These are phyloP conservation scores for Glonium stellatum DNA, from an alignment of 495 filamentous ascomycete species.

Conservation along the genomic window DNA sequence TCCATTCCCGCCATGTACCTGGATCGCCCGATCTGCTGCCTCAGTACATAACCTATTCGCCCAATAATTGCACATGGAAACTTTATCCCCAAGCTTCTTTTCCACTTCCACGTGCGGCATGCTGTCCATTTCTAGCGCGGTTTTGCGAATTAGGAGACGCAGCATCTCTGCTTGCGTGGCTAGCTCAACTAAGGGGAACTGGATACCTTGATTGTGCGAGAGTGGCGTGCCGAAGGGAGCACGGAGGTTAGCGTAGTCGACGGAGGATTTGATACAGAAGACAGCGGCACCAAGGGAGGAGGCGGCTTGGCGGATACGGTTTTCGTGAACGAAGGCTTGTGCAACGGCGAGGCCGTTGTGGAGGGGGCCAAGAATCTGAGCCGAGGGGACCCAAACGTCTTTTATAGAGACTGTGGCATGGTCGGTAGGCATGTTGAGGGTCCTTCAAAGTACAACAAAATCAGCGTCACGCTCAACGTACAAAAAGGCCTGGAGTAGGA, in stretches of 20 bases:
- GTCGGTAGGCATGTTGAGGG: constrained; percentile 57
- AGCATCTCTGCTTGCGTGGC: constrained; percentile 55
- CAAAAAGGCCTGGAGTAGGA: too few species aligned
- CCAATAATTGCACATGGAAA: constrained; percentile 60
- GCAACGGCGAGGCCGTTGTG: constrained; percentile 49
- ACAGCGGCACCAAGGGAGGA: constrained; percentile 50
- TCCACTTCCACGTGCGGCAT: constrained; percentile 48
- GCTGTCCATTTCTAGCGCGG: constrained; percentile 52
- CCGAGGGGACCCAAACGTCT: constrained; percentile 44
- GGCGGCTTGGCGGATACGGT: constrained; percentile 54
- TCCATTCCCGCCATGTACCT: constrained; percentile 49
- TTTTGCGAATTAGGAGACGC: constrained; percentile 51
- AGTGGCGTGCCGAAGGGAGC: constrained; percentile 51
- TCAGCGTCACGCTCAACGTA: too few species aligned
- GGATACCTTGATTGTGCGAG: constrained; percentile 52
- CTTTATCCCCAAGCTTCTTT: constrained; percentile 47
- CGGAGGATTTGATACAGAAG: constrained; percentile 49
- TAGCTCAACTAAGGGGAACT: constrained; percentile 55
- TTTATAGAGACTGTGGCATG: constrained; percentile 49
- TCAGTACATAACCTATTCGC: constrained; percentile 52
- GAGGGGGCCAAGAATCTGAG: constrained; percentile 43
- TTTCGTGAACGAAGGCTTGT: constrained; percentile 58
- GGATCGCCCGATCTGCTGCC: constrained; percentile 54
- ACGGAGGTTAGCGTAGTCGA: constrained; percentile 46
- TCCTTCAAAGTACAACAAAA: too few species aligned